Percentiles rank a stretch among this genome's conserved stretches.
Conservation (phyloP, 2,329 filamentous ascomycete species). For the Penicillium brevicompactum region DNA sequence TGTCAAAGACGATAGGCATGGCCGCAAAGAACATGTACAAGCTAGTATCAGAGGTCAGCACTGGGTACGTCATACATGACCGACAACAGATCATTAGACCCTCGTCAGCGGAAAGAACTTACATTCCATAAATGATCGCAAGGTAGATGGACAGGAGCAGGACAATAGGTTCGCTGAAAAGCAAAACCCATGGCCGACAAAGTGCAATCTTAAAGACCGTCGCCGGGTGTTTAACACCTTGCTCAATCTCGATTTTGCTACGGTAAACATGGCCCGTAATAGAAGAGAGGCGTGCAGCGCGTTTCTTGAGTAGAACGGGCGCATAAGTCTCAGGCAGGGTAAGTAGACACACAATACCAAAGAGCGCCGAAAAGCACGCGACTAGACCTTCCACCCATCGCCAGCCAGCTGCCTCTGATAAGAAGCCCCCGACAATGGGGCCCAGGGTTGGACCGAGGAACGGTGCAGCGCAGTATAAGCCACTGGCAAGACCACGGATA, state of each 20-base stretch:
- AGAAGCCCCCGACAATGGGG: slow-evolving; percentile 65
- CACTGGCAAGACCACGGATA: slow-evolving; percentile 56
- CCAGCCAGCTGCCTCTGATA: slow-evolving; percentile 63
- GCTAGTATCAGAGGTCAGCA: background rate
- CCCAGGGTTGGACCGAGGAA: slow-evolving; percentile 64
- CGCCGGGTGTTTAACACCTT: slow-evolving; percentile 42
- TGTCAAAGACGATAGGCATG: slow-evolving; percentile 67
- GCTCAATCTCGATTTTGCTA: slow-evolving; percentile 20
- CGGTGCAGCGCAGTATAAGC: slow-evolving; percentile 65
- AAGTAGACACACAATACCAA: slow-evolving; percentile 54
- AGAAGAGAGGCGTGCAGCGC: slow-evolving; percentile 55
- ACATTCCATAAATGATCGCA: slow-evolving; percentile 46
- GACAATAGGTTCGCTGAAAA: slow-evolving; percentile 71
- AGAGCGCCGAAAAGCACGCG: slow-evolving; percentile 60
- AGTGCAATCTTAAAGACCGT: slow-evolving; percentile 59
- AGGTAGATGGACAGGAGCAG: slow-evolving; percentile 66
- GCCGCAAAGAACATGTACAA: slow-evolving; percentile 62
- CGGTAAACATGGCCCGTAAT: slow-evolving; percentile 47
- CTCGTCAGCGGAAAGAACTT: background rate
- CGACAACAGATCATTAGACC: background rate
- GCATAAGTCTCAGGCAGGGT: slow-evolving; percentile 60
- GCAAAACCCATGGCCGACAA: slow-evolving; percentile 66
- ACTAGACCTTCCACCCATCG: slow-evolving; percentile 64
- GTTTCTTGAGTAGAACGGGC: slow-evolving; percentile 56
- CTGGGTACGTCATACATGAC: background rate